Conservation (phyloP, 805 yeast genomes). For the Saccharomyces cerevisiae region DNA sequence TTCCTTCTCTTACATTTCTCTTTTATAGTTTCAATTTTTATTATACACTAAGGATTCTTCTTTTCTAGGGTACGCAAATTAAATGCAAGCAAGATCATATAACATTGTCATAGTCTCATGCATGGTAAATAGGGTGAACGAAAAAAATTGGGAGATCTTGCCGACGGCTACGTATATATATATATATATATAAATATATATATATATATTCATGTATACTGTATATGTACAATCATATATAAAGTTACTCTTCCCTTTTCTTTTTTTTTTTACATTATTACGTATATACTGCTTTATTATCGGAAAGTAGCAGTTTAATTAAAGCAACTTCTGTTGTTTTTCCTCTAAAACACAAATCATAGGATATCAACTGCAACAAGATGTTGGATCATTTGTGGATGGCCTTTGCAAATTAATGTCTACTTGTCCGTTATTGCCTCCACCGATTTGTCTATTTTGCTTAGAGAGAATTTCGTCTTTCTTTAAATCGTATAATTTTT, state of each 20-base stretch:
- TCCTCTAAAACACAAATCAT: not conserved
- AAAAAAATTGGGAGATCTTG: not conserved
- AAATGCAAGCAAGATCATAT: not conserved
- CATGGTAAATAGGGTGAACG: not conserved
- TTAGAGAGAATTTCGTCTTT: slow-evolving; percentile 14
- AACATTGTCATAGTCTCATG: not conserved
- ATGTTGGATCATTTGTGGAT: slow-evolving; percentile 35
- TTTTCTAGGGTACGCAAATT: not conserved
- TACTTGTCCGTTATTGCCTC: slow-evolving; percentile 7
- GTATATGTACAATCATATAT: not conserved
- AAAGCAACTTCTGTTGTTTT: not conserved
- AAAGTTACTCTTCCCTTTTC: not conserved
- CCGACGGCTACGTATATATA: not conserved
- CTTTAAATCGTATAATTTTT: slow-evolving; percentile 31
- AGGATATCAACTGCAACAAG: slow-evolving; percentile 32
- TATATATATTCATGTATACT: not conserved
- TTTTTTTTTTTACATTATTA: not conserved
- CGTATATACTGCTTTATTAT: not conserved
- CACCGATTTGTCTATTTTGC: slow-evolving; percentile 5
- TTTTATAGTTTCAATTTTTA: not conserved
- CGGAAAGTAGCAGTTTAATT: not conserved
- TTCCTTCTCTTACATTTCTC: not conserved
- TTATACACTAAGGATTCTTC: not conserved
- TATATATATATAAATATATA: not conserved
- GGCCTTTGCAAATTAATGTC: slow-evolving; percentile 37